Evolutionary conservation across 345 rosid genomes (phyloP).

Genomic region (Lepidium sativum): DNA sequence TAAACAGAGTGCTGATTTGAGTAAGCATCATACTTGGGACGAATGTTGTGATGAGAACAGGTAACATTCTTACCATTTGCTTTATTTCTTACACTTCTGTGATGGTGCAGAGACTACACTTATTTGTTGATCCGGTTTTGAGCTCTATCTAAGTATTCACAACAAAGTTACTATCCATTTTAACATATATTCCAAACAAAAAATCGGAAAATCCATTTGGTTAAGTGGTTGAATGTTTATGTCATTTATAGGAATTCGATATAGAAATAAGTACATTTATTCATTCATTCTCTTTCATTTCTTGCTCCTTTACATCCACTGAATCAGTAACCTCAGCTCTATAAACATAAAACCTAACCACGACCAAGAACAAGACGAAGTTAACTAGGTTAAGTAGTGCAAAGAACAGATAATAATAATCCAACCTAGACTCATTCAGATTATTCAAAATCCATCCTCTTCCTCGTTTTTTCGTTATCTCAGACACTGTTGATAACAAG

Average conservation of each 20-base stretch:
- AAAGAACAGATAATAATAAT: constrained; percentile 56
- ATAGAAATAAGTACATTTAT: neutral
- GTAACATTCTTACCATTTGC: constrained; percentile 76
- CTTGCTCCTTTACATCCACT: constrained; percentile 43
- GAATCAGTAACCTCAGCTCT: constrained; percentile 49
- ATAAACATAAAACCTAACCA: constrained; percentile 48
- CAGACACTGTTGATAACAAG: constrained; percentile 39
- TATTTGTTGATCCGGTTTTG: constrained; percentile 34
- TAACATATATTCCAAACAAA: no score
- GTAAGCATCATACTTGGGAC: constrained; percentile 47
- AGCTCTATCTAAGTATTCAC: no score
- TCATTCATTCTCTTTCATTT: constrained; percentile 29
- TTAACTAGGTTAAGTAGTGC: constrained; percentile 44
- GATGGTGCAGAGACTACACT: constrained; percentile 58
- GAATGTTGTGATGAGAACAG: constrained; percentile 41
- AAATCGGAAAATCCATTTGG: no score
- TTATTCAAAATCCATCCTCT: constrained; percentile 63
- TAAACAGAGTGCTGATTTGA: constrained; percentile 51
- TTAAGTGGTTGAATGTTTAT: no score
- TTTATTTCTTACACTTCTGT: constrained; percentile 92
- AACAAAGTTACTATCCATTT: no score
- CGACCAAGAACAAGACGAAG: constrained; percentile 44
- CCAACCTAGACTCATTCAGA: constrained; percentile 54
- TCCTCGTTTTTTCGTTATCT: constrained; percentile 39
- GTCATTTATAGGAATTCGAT: neutral